These are phyloP conservation scores for Eimeria nieschulzi DNA, from an alignment of 169 alveolate genomes.

Conservation along the genomic window DNA sequence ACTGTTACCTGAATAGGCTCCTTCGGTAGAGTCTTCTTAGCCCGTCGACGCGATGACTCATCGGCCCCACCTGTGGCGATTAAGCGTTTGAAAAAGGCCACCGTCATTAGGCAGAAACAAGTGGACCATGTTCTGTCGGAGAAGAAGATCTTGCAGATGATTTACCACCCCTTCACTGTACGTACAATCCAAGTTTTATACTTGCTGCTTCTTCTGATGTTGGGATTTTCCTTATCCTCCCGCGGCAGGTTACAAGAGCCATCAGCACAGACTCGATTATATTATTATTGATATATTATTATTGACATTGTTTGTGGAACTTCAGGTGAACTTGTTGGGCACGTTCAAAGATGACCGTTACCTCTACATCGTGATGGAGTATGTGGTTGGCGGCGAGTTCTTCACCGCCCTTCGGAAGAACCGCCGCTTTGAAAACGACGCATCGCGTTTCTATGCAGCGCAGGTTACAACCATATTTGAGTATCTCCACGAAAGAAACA, in stretches of 20 bases:
- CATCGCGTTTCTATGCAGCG: conserved; percentile 88
- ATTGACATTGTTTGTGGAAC: conserved; percentile 72
- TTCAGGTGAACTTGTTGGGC: conserved; percentile 75
- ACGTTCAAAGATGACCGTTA: conserved; percentile 72
- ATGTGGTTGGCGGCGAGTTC: conserved; percentile 90
- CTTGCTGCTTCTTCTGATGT: not conserved
- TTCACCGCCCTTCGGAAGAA: conserved; percentile 87
- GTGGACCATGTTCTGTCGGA: conserved; percentile 90
- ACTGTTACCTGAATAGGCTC: conserved; percentile 83
- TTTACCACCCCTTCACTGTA: conserved; percentile 78
- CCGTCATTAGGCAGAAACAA: conserved; percentile 82
- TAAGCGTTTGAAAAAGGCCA: conserved; percentile 86
- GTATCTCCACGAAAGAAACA: conserved; percentile 93
- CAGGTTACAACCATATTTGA: conserved; percentile 94
- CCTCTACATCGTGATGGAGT: conserved; percentile 80
- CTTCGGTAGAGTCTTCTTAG: conserved; percentile 91
- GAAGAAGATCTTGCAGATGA: conserved; percentile 80
- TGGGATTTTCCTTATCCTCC: not conserved
- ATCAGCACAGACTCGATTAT: too few relatives aligned
- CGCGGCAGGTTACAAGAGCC: not conserved
- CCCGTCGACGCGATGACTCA: conserved; percentile 77
- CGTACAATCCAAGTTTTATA: not conserved
- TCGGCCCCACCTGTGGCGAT: conserved; percentile 82
- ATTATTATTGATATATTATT: not conserved
- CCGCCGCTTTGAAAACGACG: conserved; percentile 84